These are phyloP conservation scores for Closterium sp. DNA, from an alignment of 139 green algal species.

Conservation along the genomic window DNA sequence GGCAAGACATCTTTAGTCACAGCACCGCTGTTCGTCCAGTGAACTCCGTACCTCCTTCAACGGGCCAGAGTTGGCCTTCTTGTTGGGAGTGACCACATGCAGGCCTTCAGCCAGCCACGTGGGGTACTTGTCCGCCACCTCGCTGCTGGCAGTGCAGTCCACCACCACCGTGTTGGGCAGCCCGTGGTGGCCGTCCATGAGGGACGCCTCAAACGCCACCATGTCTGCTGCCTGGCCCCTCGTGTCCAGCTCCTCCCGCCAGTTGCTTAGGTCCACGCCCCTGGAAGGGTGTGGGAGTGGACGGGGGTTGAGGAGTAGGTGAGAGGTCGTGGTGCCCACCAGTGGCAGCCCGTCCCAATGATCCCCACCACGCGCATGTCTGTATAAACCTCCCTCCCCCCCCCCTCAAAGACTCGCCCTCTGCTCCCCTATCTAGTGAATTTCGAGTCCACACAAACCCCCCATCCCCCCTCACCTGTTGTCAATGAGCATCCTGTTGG, in stretches of 20 bases:
- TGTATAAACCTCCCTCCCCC: too few relatives aligned
- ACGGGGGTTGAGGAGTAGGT: too few relatives aligned
- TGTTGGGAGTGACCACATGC: constrained; percentile 60
- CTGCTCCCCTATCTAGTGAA: too few relatives aligned
- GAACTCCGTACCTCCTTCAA: constrained; percentile 60
- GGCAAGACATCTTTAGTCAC: neutral
- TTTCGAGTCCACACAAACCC: too few relatives aligned
- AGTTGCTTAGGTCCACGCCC: constrained; percentile 77
- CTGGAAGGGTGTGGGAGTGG: neutral
- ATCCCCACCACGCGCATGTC: too few relatives aligned
- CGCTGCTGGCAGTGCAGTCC: constrained; percentile 87
- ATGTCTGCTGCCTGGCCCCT: constrained; percentile 55
- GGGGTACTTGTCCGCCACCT: constrained; percentile 52
- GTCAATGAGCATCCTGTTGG: constrained; percentile 74
- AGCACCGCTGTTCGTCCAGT: too few relatives aligned
- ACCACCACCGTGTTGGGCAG: constrained; percentile 91
- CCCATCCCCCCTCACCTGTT: constrained; percentile 40
- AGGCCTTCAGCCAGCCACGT: constrained; percentile 82
- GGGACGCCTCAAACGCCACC: constrained; percentile 64
- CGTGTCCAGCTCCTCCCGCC: constrained; percentile 68
- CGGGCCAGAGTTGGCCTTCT: constrained; percentile 76
- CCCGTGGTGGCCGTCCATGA: constrained; percentile 64
- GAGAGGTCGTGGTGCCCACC: too few relatives aligned
- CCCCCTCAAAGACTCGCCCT: too few relatives aligned
- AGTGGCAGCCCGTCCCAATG: too few relatives aligned